Percentiles rank a stretch among this genome's conserved stretches.
These are phyloP conservation scores for Sphagnum tenellum DNA, from an alignment of 225 moss, liverwort and hornwort species.

Conservation along the genomic window DNA sequence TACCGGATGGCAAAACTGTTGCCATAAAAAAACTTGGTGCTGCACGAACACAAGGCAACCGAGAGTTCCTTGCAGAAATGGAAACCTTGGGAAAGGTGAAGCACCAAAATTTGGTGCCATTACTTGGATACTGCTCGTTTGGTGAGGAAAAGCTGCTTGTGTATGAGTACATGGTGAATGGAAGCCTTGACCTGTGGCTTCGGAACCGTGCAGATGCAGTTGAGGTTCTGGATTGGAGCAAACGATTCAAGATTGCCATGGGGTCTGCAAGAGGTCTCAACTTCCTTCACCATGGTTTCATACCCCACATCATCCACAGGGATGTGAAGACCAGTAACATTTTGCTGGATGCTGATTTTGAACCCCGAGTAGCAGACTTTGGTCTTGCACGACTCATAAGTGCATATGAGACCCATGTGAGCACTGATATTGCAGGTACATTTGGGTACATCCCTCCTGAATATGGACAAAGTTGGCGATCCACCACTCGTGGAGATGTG, in stretches of 20 bases:
- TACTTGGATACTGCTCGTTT: slow-evolving; percentile 69
- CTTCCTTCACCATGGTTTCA: slow-evolving; percentile 80
- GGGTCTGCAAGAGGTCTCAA: slow-evolving; percentile 70
- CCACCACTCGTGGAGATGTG: slow-evolving; percentile 52
- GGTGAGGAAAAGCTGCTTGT: slow-evolving; percentile 82
- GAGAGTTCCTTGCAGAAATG: slow-evolving; percentile 88
- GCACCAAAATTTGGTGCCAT: slow-evolving; percentile 60
- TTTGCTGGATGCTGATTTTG: slow-evolving; percentile 66
- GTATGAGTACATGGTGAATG: slow-evolving; percentile 86
- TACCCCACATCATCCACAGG: slow-evolving; percentile 78
- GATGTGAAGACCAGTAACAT: slow-evolving; percentile 86
- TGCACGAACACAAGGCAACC: slow-evolving; percentile 63
- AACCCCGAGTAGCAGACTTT: slow-evolving; percentile 79
- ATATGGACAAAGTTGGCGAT: slow-evolving; percentile 49
- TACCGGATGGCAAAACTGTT: slow-evolving; percentile 61
- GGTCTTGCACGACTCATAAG: slow-evolving; percentile 49
- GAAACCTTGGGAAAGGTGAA: slow-evolving; percentile 87
- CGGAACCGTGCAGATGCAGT: slow-evolving; percentile 74
- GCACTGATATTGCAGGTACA: slow-evolving; percentile 44
- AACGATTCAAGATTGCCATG: slow-evolving; percentile 74
- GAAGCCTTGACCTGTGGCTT: slow-evolving; percentile 75
- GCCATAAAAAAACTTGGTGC: slow-evolving; percentile 82
- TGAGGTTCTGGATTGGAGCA: slow-evolving; percentile 68
- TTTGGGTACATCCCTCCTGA: slow-evolving; percentile 52
- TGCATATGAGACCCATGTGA: slow-evolving; percentile 51